phyloP scores from a whole-genome alignment of 805 yeast genomes.

The Komagataella populi region DNA sequence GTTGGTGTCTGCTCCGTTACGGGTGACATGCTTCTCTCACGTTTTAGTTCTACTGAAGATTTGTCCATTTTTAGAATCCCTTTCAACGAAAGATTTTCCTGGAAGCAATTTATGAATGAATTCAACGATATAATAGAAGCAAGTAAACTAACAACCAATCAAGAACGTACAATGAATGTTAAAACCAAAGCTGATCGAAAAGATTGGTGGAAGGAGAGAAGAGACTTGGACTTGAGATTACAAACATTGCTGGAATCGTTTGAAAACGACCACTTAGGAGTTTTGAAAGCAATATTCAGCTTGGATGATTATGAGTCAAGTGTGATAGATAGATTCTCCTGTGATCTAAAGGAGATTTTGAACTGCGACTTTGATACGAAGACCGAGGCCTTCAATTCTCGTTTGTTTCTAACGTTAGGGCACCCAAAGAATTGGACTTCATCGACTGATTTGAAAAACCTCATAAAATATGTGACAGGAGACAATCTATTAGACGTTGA shows the following conservation, averaged over 20 bases:
- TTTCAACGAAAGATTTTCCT: conserved; percentile 30
- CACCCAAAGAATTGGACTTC: neutral
- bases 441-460: neutral
- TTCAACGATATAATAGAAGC: conserved; percentile 36
- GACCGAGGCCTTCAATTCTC: neutral
- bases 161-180: conserved; percentile 36
- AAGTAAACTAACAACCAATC: conserved; percentile 49
- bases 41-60: conserved; percentile 17
- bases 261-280: conserved; percentile 66
- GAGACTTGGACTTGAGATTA: conserved; percentile 43
- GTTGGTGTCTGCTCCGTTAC: conserved; percentile 45
- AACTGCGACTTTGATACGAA: neutral
- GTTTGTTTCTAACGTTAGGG: neutral
- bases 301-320: conserved; percentile 6
- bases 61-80: conserved; percentile 42
- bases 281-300: conserved; percentile 52
- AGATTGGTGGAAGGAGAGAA: conserved; percentile 70
- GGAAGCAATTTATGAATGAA: conserved; percentile 27
- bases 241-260: conserved; percentile 37
- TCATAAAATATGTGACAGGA: neutral
- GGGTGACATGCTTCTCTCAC: conserved; percentile 44
- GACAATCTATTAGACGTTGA: neutral
- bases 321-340: neutral
- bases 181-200: conserved; percentile 45
- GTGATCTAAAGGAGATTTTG: neutral